Base-by-base conservation (phyloP, 768 basidiomycete genomes). In the Austroboletus eburneus region DNA sequence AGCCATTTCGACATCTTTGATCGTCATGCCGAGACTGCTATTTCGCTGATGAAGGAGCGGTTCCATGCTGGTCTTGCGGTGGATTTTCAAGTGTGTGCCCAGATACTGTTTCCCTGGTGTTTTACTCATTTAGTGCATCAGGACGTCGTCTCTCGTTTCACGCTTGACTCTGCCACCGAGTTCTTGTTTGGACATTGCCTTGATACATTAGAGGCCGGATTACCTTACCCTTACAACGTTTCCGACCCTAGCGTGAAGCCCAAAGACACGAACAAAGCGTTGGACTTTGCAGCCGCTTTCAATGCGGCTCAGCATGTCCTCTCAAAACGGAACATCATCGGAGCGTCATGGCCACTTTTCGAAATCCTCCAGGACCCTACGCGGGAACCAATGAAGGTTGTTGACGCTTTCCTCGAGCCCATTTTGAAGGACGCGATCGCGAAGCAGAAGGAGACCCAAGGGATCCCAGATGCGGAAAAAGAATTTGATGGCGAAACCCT, bases 161-260 rank as follows among this genome's bases (percentile, higher is more conserved):
- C 83, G 0, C 73, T 85, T 22, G 84, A 86, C 63, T 73, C 79
- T 2, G 81, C 81, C 1, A 77, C 80, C 0, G 80, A 83, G 45
- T 83, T 83, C 56, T 71, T 86, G 24, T 83, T 85, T 45, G 82
- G 82, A 3, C 66, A 67, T 39, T 77, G 76, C 52, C 76, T 83
- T 3, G 63, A 82, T 48, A 74, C 69, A 45, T 74, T 85, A 23
- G 60, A 69, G 3, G 72, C 72, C 2, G 70, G 69, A 9, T 63
- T 84, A 9, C 77, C 77, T 10, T 80, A 77, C 47, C 80, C 81
- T 0, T 67, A 71, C 57, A 72, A 75, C 38, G 64, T 64, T 9
- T 16, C 45, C 10, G 45, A 47, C 3, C 22, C 27, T 20, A 54
- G 61, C 10, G 51, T 58, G 3, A 49, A 47, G 4, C 51, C 62